Evolutionary conservation across 2,329 filamentous ascomycete species (phyloP).

Genomic region (Camillea tinctor): DNA sequence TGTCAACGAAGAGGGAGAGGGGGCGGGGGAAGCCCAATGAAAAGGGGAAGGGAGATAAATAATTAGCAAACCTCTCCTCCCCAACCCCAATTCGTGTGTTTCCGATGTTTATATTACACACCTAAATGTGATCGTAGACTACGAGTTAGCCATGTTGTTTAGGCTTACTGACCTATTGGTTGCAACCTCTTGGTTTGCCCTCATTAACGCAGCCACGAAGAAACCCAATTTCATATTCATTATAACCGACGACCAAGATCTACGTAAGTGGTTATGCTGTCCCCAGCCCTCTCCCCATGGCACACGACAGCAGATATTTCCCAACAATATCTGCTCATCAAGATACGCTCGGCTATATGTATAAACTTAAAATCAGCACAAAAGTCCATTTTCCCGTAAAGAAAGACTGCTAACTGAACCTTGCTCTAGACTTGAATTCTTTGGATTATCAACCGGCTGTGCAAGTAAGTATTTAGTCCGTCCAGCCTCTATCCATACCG

Average conservation of each 20-base stretch:
- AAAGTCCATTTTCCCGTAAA: background rate
- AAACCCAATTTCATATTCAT: slow-evolving; percentile 56
- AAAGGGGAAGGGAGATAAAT: background rate
- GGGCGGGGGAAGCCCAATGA: no score
- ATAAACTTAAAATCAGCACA: background rate
- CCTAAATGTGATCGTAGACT: background rate
- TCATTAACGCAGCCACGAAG: background rate
- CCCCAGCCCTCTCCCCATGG: background rate
- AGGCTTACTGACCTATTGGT: background rate
- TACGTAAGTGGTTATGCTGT: slow-evolving; percentile 46
- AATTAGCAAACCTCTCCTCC: background rate
- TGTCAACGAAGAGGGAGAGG: background rate
- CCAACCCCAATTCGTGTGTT: background rate
- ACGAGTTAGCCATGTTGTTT: background rate
- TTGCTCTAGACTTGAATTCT: background rate
- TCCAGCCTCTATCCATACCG: background rate
- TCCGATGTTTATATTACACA: background rate
- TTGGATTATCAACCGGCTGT: background rate
- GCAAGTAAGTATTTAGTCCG: background rate
- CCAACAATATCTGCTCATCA: slow-evolving; percentile 35
- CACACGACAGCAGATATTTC: background rate
- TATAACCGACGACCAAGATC: slow-evolving; percentile 59
- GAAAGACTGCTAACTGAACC: background rate
- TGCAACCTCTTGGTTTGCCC: background rate
- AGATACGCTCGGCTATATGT: slow-evolving; percentile 43